Conservation (phyloP, 257 asterid genomes). For the Solanum etuberosum region DNA sequence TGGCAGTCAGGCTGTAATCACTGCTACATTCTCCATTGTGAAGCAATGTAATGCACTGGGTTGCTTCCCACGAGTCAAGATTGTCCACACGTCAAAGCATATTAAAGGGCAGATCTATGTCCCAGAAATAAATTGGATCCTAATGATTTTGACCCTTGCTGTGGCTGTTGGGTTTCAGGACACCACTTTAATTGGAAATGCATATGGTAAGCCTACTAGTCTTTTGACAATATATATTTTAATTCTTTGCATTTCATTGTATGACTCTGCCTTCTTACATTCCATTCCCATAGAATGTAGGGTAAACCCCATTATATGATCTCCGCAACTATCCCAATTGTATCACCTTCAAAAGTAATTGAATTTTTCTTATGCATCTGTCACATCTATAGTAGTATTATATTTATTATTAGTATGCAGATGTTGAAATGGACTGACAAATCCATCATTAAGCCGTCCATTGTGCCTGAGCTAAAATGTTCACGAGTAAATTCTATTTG, state of each 20-base stretch:
- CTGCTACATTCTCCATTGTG: constrained; percentile 62
- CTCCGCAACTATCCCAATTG: neutral
- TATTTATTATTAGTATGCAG: neutral
- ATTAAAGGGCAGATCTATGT: constrained; percentile 54
- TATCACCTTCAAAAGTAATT: neutral
- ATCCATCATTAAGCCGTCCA: neutral
- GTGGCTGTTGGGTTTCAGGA: constrained; percentile 51
- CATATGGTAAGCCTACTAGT: constrained; percentile 39
- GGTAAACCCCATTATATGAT: neutral
- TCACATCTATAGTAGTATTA: neutral
- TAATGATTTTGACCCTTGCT: constrained; percentile 49
- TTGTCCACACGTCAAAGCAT: constrained; percentile 53
- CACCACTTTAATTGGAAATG: constrained; percentile 48
- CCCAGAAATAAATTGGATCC: constrained; percentile 64
- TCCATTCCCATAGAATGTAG: neutral
- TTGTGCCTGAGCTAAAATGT: neutral
- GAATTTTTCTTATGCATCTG: neutral
- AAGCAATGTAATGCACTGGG: constrained; percentile 61
- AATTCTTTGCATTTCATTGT: neutral
- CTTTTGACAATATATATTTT: neutral
- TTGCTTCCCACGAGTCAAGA: constrained; percentile 57
- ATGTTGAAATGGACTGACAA: neutral
- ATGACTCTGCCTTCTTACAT: neutral
- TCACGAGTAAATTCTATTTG: neutral
- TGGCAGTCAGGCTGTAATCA: constrained; percentile 50